Conservation (phyloP, 768 basidiomycete genomes). For the Amanita exitialis region DNA sequence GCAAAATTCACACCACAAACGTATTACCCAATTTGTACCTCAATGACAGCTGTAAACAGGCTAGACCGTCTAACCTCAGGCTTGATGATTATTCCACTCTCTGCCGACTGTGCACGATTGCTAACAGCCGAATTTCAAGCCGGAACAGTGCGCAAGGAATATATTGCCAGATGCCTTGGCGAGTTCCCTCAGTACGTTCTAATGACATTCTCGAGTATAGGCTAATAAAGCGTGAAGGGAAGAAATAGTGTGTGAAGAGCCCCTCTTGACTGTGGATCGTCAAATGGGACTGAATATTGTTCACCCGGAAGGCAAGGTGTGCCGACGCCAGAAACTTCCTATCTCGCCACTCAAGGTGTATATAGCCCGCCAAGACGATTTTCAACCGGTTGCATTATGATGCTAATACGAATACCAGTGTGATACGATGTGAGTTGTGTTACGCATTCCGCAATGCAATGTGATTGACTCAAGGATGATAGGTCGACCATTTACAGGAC, state of each 20-base stretch:
- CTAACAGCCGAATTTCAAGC: slow-evolving; percentile 77
- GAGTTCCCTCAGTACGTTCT: slow-evolving; percentile 63
- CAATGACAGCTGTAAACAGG: slow-evolving; percentile 51
- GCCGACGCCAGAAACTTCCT: slow-evolving; percentile 5
- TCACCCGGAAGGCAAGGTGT: slow-evolving; percentile 88
- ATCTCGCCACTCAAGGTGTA: slow-evolving; percentile 2
- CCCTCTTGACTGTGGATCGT: slow-evolving; percentile 84
- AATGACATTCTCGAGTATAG: background rate
- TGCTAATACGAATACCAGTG: slow-evolving; percentile 66
- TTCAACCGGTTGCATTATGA: slow-evolving; percentile 84
- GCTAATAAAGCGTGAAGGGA: slow-evolving; percentile 32
- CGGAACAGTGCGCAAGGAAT: slow-evolving; percentile 83
- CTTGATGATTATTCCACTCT: slow-evolving; percentile 86
- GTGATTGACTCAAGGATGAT: slow-evolving; percentile 17
- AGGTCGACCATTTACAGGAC: slow-evolving; percentile 82
- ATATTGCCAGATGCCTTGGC: slow-evolving; percentile 81
- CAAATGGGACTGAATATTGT: slow-evolving; percentile 97
- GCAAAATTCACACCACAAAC: background rate
- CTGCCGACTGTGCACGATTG: slow-evolving; percentile 51
- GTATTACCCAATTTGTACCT: background rate
- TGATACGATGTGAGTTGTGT: slow-evolving; percentile 62
- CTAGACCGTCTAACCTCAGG: slow-evolving; percentile 93
- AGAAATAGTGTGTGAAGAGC: slow-evolving; percentile 77
- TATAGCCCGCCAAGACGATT: slow-evolving; percentile 77
- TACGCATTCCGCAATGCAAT: slow-evolving; percentile 1